Evolutionary conservation across 2,329 filamentous ascomycete species (phyloP).

Genomic region (Elsinoe arachidis): DNA sequence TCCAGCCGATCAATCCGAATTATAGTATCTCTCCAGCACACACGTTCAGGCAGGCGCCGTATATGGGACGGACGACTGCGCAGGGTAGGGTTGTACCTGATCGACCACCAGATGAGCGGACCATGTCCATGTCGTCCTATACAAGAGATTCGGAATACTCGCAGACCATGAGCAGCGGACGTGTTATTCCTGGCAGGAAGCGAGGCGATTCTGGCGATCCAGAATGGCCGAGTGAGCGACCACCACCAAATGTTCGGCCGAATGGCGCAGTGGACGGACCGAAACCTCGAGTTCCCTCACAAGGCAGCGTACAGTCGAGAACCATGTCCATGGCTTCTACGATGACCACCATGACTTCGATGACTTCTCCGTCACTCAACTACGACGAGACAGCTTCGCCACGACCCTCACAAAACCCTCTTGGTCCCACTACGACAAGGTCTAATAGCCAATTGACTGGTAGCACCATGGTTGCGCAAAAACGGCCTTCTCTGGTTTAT

Average conservation of each 20-base stretch:
- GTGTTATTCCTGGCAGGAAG: conserved; percentile 73
- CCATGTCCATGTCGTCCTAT: conserved; percentile 92
- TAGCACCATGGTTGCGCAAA: conserved; percentile 49
- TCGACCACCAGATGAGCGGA: conserved; percentile 70
- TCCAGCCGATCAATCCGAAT: conserved; percentile 57
- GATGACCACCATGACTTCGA: conserved; percentile 41
- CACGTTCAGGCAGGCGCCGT: conserved; percentile 70
- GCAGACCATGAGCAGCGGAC: conserved; percentile 88
- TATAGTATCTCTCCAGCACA: conserved; percentile 56
- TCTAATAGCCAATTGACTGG: conserved; percentile 31
- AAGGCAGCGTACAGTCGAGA: conserved; percentile 43
- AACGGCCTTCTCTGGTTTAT: conserved; percentile 76
- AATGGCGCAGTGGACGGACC: conserved; percentile 5
- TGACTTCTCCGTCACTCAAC: not conserved
- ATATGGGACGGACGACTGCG: conserved; percentile 74
- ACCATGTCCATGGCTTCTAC: conserved; percentile 92
- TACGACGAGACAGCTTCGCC: conserved; percentile 21
- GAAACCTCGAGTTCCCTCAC: conserved; percentile 22
- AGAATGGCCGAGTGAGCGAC: conserved; percentile 7
- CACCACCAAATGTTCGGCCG: conserved; percentile 12
- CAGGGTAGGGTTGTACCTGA: conserved; percentile 89
- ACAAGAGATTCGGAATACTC: conserved; percentile 65
- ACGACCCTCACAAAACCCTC: conserved; percentile 21
- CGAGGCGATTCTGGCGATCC: conserved; percentile 42
- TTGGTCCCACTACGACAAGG: conserved; percentile 23